Conservation (phyloP, 164 flowering plant genomes). For the Magnolia kwangsiensis region DNA sequence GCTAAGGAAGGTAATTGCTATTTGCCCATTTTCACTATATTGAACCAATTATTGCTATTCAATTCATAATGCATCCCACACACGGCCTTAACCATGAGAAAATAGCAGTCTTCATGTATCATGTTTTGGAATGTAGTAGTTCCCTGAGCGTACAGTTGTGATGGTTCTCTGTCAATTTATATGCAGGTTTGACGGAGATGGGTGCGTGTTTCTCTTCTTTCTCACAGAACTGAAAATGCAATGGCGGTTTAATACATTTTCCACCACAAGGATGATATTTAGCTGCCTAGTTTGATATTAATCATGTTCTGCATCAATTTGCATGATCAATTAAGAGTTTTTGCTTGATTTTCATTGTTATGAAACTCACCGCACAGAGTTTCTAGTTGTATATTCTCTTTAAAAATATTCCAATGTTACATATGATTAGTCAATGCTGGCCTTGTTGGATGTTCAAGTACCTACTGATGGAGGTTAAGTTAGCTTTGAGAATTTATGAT, state of each 20-base stretch:
- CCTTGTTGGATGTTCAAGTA: no score
- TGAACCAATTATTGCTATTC: no score
- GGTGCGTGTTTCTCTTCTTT: constrained; percentile 44
- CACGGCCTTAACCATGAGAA: not conserved
- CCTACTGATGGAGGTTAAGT: no score
- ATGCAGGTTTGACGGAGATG: constrained; percentile 99
- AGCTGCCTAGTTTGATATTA: not conserved
- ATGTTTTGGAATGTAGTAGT: not conserved
- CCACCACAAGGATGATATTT: not conserved
- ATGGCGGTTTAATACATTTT: not conserved
- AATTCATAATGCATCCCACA: no score
- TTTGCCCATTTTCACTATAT: no score
- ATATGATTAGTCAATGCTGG: no score
- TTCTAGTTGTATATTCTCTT: no score
- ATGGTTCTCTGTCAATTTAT: constrained; percentile 12
- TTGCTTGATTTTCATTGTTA: not conserved
- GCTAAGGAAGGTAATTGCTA: no score
- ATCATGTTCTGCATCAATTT: not conserved
- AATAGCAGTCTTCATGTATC: not conserved
- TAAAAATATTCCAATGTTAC: no score
- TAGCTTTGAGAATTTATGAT: no score
- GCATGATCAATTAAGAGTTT: not conserved
- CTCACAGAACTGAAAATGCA: not conserved
- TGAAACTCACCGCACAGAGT: not conserved
- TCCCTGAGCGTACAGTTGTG: constrained; percentile 1